Evolutionary conservation across 805 yeast species (phyloP), one percentile per base, ranked within the genome.

Genomic region (Myxozyma neotropica): DNA sequence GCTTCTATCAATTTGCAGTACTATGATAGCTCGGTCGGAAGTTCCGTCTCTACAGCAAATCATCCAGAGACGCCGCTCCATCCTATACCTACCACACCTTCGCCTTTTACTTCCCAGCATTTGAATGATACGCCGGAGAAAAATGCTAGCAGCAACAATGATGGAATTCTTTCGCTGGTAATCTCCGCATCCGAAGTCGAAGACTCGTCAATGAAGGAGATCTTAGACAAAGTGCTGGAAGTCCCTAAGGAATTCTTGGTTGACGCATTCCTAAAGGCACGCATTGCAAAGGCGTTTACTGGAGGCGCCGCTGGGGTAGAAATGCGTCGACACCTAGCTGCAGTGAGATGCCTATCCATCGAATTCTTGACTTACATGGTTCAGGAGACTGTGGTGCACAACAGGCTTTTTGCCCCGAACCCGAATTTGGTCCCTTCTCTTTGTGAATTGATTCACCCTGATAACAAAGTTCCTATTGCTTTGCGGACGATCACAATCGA

Each of bases 381-480:
- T 61, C 75, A 79, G 5, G 84, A 85, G 50, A 81, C 82, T 46
- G 82, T 78, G 55, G 81, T 88, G 23, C 83, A 87, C 5, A 80
- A 89, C 12, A 78, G 83, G 55, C 75, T 91, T 12, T 84, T 88
- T 67, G 91, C 87, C 61, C 77, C 84, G 1, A 92, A 89, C 68
- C 86, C 95, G 6, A 82, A 85, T 61, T 75, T 88, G 15, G 78
- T 90, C 69, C 82, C 83, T 54, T 83, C 85, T 61, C 73, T 90
- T 61, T 85, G 88, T 36, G 94, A 86, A 48, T 75, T 91, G 55
- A 78, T 89, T n/a, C 83, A 85, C 45, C 86, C 91, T 0, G 91
- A 85, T 49, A 78, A 81, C 54, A 66, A 72, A 2, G 79, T 87
- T 7, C 80, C 89, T 0, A 69, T 69, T 24, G 81, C 78, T 1